These are phyloP conservation scores for Musa balbisiana DNA, from an alignment of 202 grass and related monocot genomes.

Conservation along the genomic window DNA sequence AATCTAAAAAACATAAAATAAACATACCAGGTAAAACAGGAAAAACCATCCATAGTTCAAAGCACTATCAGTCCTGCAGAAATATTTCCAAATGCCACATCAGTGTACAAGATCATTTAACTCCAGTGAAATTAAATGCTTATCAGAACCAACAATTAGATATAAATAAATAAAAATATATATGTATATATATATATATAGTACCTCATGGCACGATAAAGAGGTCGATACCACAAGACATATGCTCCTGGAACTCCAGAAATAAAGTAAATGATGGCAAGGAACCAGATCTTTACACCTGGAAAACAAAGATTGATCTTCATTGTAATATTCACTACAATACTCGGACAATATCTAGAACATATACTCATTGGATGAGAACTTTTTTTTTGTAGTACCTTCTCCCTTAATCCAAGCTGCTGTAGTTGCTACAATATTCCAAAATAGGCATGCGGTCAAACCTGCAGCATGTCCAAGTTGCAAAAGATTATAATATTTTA, in stretches of 20 bases:
- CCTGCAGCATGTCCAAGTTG: conserved; percentile 48
- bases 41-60: conserved; percentile 97
- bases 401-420: conserved; percentile 96
- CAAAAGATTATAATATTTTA: background rate
- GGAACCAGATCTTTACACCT: conserved; percentile 96
- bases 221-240: conserved; percentile 96
- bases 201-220: conserved; percentile 98
- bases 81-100: conserved; percentile 8
- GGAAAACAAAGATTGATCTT: conserved; percentile 24
- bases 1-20: background rate
- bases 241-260: conserved; percentile 97
- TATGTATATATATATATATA: conserved; percentile 21
- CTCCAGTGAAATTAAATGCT: background rate
- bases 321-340: background rate
- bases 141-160: background rate
- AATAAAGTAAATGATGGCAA: conserved; percentile 98
- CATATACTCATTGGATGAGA: background rate
- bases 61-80: conserved; percentile 88
- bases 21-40: conserved; percentile 72
- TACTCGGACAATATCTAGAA: background rate
- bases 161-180: background rate
- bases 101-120: background rate
- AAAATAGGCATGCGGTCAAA: conserved; percentile 71
- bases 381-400: conserved; percentile 29
- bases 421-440: conserved; percentile 90